These are phyloP conservation scores for Flaveria linearis DNA, from an alignment of 129 eudicot genomes.

Conservation along the genomic window DNA sequence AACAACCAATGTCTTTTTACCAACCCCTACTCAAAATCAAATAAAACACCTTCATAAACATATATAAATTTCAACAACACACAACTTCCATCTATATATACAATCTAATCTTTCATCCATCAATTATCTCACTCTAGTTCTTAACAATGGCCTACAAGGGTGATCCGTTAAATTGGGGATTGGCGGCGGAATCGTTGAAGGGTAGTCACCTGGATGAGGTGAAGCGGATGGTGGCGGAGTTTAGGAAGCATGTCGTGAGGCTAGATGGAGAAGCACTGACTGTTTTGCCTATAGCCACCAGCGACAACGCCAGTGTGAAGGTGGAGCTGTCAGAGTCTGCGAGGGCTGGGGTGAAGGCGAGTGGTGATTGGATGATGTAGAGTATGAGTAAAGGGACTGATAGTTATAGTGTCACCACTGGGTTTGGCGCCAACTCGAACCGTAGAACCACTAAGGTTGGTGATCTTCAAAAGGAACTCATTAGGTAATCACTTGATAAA, in stretches of 20 bases:
- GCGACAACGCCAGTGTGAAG: conserved; percentile 36
- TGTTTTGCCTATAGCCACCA: conserved; percentile 43
- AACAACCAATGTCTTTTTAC: background rate
- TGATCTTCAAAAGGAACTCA: conserved; percentile 24
- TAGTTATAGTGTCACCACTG: conserved; percentile 2
- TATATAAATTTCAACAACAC: background rate
- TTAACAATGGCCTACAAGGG: conserved; percentile 8
- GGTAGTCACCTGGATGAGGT: conserved; percentile 72
- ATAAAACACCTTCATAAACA: background rate
- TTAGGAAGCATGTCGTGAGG: conserved; percentile 53
- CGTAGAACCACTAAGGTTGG: conserved; percentile 44
- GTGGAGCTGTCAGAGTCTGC: conserved; percentile 63
- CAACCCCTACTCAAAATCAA: conserved; percentile 3
- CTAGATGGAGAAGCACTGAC: conserved; percentile 58
- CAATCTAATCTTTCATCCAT: background rate
- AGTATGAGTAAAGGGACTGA: background rate
- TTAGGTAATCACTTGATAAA: conserved; percentile 29
- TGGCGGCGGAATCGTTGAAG: conserved; percentile 49
- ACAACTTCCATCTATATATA: background rate
- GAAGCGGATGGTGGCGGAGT: conserved; percentile 68
- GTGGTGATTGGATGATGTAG: conserved; percentile 7
- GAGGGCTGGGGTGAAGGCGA: conserved; percentile 33
- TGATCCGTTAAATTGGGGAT: conserved; percentile 65
- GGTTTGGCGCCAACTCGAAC: conserved; percentile 27
- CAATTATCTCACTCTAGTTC: background rate